Evolutionary conservation across 371 early-diverging fungal species (phyloP).

Genomic region (Dinochytrium kinnereticum): DNA sequence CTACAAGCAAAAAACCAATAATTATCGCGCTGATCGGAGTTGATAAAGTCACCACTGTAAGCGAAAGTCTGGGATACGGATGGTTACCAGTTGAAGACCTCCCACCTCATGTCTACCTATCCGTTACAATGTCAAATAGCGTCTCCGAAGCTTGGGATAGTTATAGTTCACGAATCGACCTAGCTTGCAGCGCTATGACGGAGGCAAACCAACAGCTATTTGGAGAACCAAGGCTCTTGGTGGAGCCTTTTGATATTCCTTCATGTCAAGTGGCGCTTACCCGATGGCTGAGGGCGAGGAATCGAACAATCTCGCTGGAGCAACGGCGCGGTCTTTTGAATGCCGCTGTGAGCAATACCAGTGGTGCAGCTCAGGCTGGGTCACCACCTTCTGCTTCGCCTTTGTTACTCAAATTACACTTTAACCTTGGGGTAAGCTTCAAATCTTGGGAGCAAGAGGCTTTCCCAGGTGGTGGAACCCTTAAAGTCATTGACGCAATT

Average conservation of each 20-base stretch:
- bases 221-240: not conserved
- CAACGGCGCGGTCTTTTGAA: slow-evolving; percentile 18
- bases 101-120: slow-evolving; percentile 26
- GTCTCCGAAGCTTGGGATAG: slow-evolving; percentile 6
- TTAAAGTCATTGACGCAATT: slow-evolving; percentile 13
- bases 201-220: slow-evolving; percentile 17
- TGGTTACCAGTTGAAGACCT: slow-evolving; percentile 35
- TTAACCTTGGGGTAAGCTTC: not conserved
- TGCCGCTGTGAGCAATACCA: slow-evolving; percentile 21
- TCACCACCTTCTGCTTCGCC: not conserved
- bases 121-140: slow-evolving; percentile 8
- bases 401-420: slow-evolving; percentile 18
- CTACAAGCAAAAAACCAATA: slow-evolving; percentile 25
- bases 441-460: slow-evolving; percentile 28
- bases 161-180: slow-evolving; percentile 5
- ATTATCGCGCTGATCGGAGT: slow-evolving; percentile 20
- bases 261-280: slow-evolving; percentile 26
- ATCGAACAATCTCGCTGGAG: slow-evolving; percentile 1
- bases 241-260: slow-evolving; percentile 27
- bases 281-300: slow-evolving; percentile 21
- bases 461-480: not conserved
- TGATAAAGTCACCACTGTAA: slow-evolving; percentile 19
- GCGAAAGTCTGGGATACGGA: not conserved
- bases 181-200: not conserved
- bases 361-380: not conserved